Percentiles rank a stretch among this genome's conserved stretches.
Conservation (phyloP, 176 grass and related monocot species). For the Phragmites australis region DNA sequence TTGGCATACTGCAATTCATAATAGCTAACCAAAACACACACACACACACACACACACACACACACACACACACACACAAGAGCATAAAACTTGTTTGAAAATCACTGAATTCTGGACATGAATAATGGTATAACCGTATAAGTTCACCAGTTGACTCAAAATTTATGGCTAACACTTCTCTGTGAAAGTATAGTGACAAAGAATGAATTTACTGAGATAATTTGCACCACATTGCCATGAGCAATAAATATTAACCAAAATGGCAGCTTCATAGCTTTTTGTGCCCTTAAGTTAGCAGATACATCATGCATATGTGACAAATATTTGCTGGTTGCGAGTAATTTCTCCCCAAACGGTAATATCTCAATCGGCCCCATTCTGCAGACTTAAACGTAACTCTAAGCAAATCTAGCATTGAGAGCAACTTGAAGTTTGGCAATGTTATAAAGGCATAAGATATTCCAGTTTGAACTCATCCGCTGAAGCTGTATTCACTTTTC, state of each 20-base stretch:
- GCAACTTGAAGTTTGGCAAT: conserved; percentile 5
- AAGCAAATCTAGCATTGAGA: neutral
- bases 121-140: conserved; percentile 2
- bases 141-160: conserved; percentile 12
- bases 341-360: neutral
- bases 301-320: neutral
- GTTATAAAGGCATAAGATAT: neutral
- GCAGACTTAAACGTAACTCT: neutral
- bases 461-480: neutral
- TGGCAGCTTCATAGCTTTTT: neutral
- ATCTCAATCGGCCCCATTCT: neutral
- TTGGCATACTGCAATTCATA: conserved; percentile 5
- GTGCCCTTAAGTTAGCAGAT: neutral
- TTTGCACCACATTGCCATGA: neutral
- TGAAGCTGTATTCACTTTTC: conserved; percentile 21
- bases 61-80: conserved; percentile 13
- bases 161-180: neutral
- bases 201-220: conserved; percentile 15
- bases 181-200: neutral
- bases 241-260: conserved; percentile 8
- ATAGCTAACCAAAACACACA: neutral
- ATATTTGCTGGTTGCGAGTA: neutral
- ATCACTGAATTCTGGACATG: neutral
- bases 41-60: too few relatives aligned
- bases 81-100: neutral